Percentiles rank a stretch among this genome's conserved stretches.
phyloP scores from a whole-genome alignment of 2,329 filamentous ascomycete species.

The Fusarium haematococcum region DNA sequence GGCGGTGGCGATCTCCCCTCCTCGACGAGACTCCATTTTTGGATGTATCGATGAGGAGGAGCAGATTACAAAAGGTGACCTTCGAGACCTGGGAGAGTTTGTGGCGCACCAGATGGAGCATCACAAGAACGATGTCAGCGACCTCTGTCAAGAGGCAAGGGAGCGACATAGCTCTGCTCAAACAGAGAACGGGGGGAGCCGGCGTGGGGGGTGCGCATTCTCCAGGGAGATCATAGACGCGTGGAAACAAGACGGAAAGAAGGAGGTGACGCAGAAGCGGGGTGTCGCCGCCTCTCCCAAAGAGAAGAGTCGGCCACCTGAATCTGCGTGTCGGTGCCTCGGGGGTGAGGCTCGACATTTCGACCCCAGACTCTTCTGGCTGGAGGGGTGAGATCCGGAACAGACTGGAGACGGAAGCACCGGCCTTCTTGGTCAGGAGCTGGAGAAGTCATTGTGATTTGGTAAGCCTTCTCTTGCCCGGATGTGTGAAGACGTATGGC shows the following conservation, averaged over 20 bases:
- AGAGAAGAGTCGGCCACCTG: neutral
- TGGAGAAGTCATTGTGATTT: neutral
- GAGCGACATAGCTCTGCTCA: neutral
- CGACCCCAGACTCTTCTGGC: neutral
- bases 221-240: neutral
- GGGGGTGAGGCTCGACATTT: neutral
- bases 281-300: neutral
- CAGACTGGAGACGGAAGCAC: neutral
- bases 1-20: neutral
- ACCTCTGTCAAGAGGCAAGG: neutral
- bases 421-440: neutral
- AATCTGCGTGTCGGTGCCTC: neutral
- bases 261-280: neutral
- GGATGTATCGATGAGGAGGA: neutral
- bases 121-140: neutral
- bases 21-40: neutral
- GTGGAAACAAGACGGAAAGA: neutral
- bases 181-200: neutral
- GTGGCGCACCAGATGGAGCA: neutral
- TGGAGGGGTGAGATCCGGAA: neutral
- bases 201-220: neutral
- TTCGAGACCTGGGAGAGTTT: neutral
- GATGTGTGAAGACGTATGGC: neutral
- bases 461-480: neutral
- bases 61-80: neutral